Conservation (phyloP, 2,329 filamentous ascomycete genomes). For the Teratosphaeriaceae sp. region DNA sequence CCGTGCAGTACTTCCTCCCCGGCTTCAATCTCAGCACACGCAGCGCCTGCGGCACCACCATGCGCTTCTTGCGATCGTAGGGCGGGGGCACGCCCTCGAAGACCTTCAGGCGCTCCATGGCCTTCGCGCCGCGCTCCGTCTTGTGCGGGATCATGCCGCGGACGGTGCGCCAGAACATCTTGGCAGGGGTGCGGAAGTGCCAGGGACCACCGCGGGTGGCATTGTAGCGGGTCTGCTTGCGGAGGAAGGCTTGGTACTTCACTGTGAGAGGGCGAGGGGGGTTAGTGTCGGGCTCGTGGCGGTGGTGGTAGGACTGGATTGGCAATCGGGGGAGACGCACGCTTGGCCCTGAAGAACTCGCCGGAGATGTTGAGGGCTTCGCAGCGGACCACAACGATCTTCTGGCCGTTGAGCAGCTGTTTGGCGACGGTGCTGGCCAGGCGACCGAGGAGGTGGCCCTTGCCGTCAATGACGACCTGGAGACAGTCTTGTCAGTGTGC, state of each 20-base stretch:
- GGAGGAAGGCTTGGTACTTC: constrained; percentile 99
- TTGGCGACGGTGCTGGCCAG: constrained; percentile 97
- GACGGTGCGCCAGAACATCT: constrained; percentile 99
- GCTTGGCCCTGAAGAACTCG: constrained; percentile 99
- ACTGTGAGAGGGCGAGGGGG: constrained; percentile 52
- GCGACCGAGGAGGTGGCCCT: constrained; percentile 99
- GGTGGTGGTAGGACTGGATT: constrained; percentile 6
- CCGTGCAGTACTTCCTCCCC: constrained; percentile 99
- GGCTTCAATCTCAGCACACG: constrained; percentile 95
- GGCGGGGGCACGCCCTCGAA: constrained; percentile 99
- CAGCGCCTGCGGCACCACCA: constrained; percentile 97
- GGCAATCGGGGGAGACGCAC: no score
- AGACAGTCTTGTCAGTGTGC: constrained; percentile 18
- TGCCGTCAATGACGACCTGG: constrained; percentile 98
- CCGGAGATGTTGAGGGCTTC: constrained; percentile 99
- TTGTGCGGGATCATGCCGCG: constrained; percentile 99
- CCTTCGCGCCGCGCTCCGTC: constrained; percentile 93
- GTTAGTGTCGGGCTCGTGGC: constrained; percentile 3
- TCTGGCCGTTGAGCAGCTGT: constrained; percentile 98
- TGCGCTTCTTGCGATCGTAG: constrained; percentile 99
- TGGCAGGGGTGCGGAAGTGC: constrained; percentile 98
- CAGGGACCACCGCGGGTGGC: constrained; percentile 98
- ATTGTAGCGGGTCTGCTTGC: constrained; percentile 99
- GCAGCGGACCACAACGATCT: constrained; percentile 98
- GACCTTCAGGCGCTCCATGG: constrained; percentile 97